phyloP scores from a whole-genome alignment of 148 eudicot genomes.

The Hydrangea macrophylla region DNA sequence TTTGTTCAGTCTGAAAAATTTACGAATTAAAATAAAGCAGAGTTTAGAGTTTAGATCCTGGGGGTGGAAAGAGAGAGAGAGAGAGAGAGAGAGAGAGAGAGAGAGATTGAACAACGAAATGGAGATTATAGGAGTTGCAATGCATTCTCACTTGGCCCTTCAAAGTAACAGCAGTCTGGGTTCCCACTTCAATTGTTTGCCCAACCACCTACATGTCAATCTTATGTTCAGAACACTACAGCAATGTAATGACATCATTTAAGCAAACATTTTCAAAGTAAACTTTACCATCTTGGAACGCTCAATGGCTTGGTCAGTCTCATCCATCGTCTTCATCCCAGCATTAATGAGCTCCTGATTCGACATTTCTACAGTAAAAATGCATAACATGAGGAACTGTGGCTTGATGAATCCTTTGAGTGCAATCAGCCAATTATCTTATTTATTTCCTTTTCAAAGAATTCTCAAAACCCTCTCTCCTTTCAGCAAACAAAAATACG shows the following conservation, averaged over 20 bases:
- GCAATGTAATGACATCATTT: background rate
- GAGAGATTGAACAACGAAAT: conserved; percentile 6
- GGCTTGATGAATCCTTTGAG: background rate
- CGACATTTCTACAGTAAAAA: conserved; percentile 59
- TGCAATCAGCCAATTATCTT: no score
- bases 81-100: no score
- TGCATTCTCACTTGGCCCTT: conserved; percentile 77
- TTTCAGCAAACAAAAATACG: no score
- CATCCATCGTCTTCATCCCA: conserved; percentile 75
- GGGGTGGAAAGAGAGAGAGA: no score
- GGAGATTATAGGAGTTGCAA: conserved; percentile 7
- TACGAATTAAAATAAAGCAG: background rate
- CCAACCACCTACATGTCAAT: conserved; percentile 59
- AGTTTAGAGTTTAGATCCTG: conserved; percentile 10
- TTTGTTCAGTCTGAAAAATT: conserved; percentile 81
- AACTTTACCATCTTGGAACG: conserved; percentile 79
- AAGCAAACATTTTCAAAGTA: background rate
- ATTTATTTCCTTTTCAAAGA: no score
- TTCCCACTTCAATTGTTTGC: conserved; percentile 93
- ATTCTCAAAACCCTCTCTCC: no score
- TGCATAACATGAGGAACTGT: background rate
- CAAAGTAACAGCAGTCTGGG: conserved; percentile 79
- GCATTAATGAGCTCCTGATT: conserved; percentile 92
- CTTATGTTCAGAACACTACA: conserved; percentile 14
- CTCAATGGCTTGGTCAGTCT: conserved; percentile 98